Evolutionary conservation across 2,329 filamentous ascomycete species (phyloP).

Genomic region (Claviceps spartinae): DNA sequence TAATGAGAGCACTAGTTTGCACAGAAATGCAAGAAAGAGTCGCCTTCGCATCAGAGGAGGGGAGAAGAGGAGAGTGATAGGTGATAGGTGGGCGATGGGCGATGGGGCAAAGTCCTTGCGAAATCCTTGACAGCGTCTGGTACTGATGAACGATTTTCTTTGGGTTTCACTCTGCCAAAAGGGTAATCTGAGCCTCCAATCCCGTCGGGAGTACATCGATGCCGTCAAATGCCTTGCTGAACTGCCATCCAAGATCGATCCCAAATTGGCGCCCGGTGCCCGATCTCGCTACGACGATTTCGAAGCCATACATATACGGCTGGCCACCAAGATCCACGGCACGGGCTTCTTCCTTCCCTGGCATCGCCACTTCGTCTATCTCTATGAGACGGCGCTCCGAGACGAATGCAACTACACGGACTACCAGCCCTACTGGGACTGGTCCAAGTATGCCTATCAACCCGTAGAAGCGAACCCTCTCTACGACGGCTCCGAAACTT

Average conservation of each 20-base stretch:
- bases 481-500: slow-evolving; percentile 2
- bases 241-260: neutral
- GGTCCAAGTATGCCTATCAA: neutral
- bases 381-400: slow-evolving; percentile 25
- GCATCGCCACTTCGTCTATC: slow-evolving; percentile 27
- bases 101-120: too few relatives aligned
- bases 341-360: slow-evolving; percentile 14
- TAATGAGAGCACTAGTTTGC: too few relatives aligned
- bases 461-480: neutral
- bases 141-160: too few relatives aligned
- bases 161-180: neutral
- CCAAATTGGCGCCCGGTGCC: neutral
- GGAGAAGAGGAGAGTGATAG: too few relatives aligned
- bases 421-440: slow-evolving; percentile 6
- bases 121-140: too few relatives aligned
- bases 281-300: slow-evolving; percentile 5
- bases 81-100: too few relatives aligned
- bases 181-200: neutral
- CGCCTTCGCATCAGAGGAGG: too few relatives aligned
- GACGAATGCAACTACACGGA: slow-evolving; percentile 26
- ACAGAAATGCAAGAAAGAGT: too few relatives aligned
- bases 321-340: neutral
- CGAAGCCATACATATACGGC: slow-evolving; percentile 1
- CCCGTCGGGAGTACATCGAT: neutral
- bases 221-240: neutral